A percentile compares a stretch with the other conserved stretches of the same genome.
Evolutionary conservation across 225 moss, liverwort and hornwort species (phyloP).

Genomic region (Neckera pumila): DNA sequence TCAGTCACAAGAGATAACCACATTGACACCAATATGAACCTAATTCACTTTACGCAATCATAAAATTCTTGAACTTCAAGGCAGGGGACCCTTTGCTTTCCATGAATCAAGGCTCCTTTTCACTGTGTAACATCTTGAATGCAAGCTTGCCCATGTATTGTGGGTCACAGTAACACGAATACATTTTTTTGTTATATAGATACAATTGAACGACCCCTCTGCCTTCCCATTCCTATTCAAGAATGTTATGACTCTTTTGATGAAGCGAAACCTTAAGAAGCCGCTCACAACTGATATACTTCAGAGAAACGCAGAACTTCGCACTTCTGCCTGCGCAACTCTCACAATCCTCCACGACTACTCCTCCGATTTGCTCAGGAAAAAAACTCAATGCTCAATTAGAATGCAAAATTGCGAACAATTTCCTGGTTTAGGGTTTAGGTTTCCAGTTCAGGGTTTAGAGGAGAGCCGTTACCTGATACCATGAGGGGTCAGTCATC

Average conservation of each 20-base stretch:
- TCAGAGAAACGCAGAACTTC: background rate
- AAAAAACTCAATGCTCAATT: background rate
- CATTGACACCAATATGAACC: background rate
- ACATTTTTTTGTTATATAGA: background rate
- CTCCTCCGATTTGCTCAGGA: background rate
- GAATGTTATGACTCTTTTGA: background rate
- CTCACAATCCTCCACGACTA: background rate
- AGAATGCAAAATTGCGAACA: background rate
- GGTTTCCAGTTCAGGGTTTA: background rate
- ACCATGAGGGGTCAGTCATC: slow-evolving; percentile 12
- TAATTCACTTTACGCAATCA: background rate
- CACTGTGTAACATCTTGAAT: background rate
- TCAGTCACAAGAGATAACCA: background rate
- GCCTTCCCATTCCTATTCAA: background rate
- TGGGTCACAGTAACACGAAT: background rate
- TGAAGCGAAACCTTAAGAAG: background rate
- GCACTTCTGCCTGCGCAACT: background rate
- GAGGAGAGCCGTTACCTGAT: slow-evolving; percentile 7
- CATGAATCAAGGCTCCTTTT: background rate
- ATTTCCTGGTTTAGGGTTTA: background rate
- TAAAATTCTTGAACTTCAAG: background rate
- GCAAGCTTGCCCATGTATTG: background rate
- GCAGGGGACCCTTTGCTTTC: background rate
- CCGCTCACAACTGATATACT: background rate
- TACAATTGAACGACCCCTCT: background rate